These are phyloP conservation scores for Colletotrichum viniferum DNA, from an alignment of 2,329 filamentous ascomycete genomes.

Conservation along the genomic window DNA sequence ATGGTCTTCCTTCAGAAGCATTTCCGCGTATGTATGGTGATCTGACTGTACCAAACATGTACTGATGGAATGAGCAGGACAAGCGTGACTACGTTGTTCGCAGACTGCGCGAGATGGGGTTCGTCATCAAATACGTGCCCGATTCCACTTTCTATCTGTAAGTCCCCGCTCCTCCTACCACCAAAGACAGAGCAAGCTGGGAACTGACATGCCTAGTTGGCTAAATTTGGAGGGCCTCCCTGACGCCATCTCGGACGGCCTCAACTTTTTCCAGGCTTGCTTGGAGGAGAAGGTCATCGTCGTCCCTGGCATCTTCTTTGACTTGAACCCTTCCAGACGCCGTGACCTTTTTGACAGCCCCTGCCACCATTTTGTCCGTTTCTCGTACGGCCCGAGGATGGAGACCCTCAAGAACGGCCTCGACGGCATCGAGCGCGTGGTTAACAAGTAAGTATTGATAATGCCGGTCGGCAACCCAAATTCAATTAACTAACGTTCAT, in stretches of 20 bases:
- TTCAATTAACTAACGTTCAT: background rate
- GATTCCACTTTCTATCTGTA: slow-evolving; percentile 96
- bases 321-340: slow-evolving; percentile 87
- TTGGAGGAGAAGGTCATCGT: slow-evolving; percentile 95
- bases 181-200: background rate
- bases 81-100: slow-evolving; percentile 92
- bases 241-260: slow-evolving; percentile 83
- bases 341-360: slow-evolving; percentile 93
- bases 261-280: slow-evolving; percentile 97
- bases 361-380: slow-evolving; percentile 88
- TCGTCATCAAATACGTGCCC: slow-evolving; percentile 81
- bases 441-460: slow-evolving; percentile 65
- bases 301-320: slow-evolving; percentile 97
- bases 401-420: slow-evolving; percentile 78
- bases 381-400: slow-evolving; percentile 85
- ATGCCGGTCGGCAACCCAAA: background rate
- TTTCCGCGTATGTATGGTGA: slow-evolving; percentile 66
- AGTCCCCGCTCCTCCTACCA: slow-evolving; percentile 19
- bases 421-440: slow-evolving; percentile 83
- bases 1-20: slow-evolving; percentile 90
- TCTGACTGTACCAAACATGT: background rate
- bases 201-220: slow-evolving; percentile 40
- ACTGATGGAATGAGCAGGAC: slow-evolving; percentile 48
- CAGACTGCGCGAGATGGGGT: slow-evolving; percentile 84
- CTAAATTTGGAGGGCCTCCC: slow-evolving; percentile 72